Evolutionary conservation across 192 early-diverging fungal genomes (phyloP).

Genomic region (Coemansia sp.): DNA sequence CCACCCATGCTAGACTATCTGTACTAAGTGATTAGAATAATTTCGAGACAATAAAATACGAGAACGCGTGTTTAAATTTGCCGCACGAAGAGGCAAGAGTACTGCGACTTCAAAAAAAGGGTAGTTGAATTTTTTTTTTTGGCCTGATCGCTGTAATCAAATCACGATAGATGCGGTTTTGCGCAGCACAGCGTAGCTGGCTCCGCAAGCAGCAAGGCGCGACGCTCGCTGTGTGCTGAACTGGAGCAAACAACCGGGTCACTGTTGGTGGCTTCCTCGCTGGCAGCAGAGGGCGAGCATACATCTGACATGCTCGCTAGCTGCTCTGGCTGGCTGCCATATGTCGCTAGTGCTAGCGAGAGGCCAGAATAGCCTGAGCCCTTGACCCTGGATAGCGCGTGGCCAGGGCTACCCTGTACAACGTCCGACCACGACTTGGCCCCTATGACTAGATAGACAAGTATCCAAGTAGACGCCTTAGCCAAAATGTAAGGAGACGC

Average conservation of each 20-base stretch:
- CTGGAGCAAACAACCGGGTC: no score
- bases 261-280: background rate
- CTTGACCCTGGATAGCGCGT: background rate
- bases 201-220: background rate
- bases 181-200: background rate
- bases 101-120: background rate
- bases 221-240: background rate
- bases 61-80: background rate
- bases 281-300: background rate
- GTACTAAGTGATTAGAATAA: background rate
- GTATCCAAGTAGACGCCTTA: no score
- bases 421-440: background rate
- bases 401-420: background rate
- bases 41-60: no score
- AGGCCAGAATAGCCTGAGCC: background rate
- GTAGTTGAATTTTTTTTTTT: background rate
- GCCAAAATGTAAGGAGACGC: background rate
- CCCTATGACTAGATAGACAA: background rate
- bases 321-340: background rate
- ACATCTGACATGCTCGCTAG: background rate
- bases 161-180: background rate
- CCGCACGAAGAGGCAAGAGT: background rate
- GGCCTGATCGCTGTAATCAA: background rate
- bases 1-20: slow-evolving; percentile 8
- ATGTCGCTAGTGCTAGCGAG: background rate